Evolutionary conservation across 805 yeast species (phyloP).

Genomic region (Priceomyces haplophilus): DNA sequence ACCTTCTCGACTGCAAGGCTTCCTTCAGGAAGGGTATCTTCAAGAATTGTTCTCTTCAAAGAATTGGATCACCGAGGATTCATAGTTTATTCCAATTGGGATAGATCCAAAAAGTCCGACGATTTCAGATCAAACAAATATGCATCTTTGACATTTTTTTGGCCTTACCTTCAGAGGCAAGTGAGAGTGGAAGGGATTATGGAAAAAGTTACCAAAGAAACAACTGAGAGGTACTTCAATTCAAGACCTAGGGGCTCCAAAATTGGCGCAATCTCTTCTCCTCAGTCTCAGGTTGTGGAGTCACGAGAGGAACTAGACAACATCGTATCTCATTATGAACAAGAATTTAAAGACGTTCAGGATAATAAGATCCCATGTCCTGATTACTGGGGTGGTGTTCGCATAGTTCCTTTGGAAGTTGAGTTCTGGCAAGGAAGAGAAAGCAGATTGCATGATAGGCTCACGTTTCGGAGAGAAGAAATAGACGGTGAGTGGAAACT

Average conservation of each 20-base stretch:
- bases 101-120: constrained; percentile 70
- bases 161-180: constrained; percentile 89
- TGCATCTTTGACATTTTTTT: constrained; percentile 85
- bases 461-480: constrained; percentile 60
- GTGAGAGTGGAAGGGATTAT: constrained; percentile 88
- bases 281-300: constrained; percentile 66
- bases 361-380: constrained; percentile 83
- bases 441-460: constrained; percentile 86
- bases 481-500: constrained; percentile 55
- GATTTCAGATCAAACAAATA: constrained; percentile 71
- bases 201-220: constrained; percentile 70
- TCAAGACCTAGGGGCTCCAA: constrained; percentile 91
- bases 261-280: constrained; percentile 96
- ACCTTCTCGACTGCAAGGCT: constrained; percentile 84
- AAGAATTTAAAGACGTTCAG: constrained; percentile 53
- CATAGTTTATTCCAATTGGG: constrained; percentile 90
- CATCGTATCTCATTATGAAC: constrained; percentile 44
- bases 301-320: constrained; percentile 63
- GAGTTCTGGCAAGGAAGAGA: constrained; percentile 98
- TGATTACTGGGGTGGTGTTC: constrained; percentile 92
- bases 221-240: constrained; percentile 71
- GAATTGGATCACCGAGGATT: constrained; percentile 86
- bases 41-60: constrained; percentile 81
- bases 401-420: constrained; percentile 82
- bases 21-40: constrained; percentile 88